These are phyloP conservation scores for Neospermospora avenae DNA, from an alignment of 2,329 filamentous ascomycete genomes.

Conservation along the genomic window DNA sequence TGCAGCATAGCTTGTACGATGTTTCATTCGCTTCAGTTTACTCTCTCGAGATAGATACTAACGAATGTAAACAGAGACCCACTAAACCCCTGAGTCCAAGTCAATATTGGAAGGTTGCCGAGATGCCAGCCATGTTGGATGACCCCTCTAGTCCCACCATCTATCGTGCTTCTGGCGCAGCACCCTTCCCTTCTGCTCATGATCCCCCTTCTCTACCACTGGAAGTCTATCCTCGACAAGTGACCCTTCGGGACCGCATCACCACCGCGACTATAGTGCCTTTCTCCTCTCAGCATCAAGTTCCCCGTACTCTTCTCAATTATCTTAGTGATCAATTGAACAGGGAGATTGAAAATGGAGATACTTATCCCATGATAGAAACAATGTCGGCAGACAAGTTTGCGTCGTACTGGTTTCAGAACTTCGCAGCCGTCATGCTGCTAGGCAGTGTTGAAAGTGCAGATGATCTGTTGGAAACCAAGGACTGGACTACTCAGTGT, in stretches of 20 bases:
- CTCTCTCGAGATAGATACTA: neutral
- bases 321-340: constrained; percentile 67
- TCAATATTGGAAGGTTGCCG: constrained; percentile 12
- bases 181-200: constrained; percentile 49
- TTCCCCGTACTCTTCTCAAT: constrained; percentile 58
- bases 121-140: constrained; percentile 60
- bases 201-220: constrained; percentile 43
- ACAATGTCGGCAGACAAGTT: constrained; percentile 59
- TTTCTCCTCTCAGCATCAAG: constrained; percentile 57
- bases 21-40: neutral
- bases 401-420: constrained; percentile 69
- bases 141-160: constrained; percentile 54
- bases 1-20: neutral
- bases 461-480: constrained; percentile 46
- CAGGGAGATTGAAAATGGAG: constrained; percentile 68
- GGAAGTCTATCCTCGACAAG: constrained; percentile 54
- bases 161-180: constrained; percentile 50
- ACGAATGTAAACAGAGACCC: constrained; percentile 11
- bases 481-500: constrained; percentile 64
- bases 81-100: neutral
- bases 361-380: constrained; percentile 70
- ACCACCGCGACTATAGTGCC: constrained; percentile 67
- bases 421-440: constrained; percentile 70
- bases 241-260: constrained; percentile 63
- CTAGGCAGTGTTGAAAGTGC: constrained; percentile 58